A percentile compares a stretch with the other conserved stretches of the same genome.
These are phyloP conservation scores for Exophiala bonariae DNA, from an alignment of 2,329 filamentous ascomycete species.

Conservation along the genomic window DNA sequence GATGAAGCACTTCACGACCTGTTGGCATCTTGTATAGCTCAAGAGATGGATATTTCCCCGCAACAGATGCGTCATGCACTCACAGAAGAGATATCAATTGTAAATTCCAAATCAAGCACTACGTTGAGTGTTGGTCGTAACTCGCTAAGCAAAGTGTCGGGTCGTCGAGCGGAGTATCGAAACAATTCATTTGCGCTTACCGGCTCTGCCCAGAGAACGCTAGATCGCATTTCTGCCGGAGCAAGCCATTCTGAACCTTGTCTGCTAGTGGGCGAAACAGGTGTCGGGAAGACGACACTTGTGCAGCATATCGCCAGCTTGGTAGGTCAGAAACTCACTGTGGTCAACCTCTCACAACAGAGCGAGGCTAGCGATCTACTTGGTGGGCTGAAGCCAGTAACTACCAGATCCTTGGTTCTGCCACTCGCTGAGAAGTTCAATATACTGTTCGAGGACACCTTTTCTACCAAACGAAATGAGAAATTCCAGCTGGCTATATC, in stretches of 20 bases:
- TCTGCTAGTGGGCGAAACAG: constrained; percentile 95
- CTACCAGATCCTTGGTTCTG: constrained; percentile 80
- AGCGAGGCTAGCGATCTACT: constrained; percentile 95
- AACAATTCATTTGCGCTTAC: constrained; percentile 75
- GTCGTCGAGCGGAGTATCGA: constrained; percentile 38
- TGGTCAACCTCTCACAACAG: constrained; percentile 96
- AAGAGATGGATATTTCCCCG: constrained; percentile 82
- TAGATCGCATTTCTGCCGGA: constrained; percentile 85
- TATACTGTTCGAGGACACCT: constrained; percentile 81
- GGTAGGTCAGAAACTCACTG: constrained; percentile 81
- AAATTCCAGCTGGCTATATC: constrained; percentile 79
- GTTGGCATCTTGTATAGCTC: constrained; percentile 71
- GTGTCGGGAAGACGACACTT: constrained; percentile 96
- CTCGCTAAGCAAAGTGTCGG: constrained; percentile 52
- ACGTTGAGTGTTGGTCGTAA: constrained; percentile 66
- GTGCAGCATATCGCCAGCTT: constrained; percentile 87
- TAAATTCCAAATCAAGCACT: constrained; percentile 62
- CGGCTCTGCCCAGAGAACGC: constrained; percentile 74
- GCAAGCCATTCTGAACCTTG: constrained; percentile 84
- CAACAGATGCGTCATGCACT: constrained; percentile 80
- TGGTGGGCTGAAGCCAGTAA: constrained; percentile 95
- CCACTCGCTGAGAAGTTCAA: constrained; percentile 94
- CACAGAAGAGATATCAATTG: constrained; percentile 64
- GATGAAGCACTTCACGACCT: constrained; percentile 60
- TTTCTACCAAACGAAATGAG: constrained; percentile 83